Evolutionary conservation across 2,329 filamentous ascomycete species (phyloP), one percentile per base, ranked within the genome.

Genomic region (Colletotrichum destructivum): DNA sequence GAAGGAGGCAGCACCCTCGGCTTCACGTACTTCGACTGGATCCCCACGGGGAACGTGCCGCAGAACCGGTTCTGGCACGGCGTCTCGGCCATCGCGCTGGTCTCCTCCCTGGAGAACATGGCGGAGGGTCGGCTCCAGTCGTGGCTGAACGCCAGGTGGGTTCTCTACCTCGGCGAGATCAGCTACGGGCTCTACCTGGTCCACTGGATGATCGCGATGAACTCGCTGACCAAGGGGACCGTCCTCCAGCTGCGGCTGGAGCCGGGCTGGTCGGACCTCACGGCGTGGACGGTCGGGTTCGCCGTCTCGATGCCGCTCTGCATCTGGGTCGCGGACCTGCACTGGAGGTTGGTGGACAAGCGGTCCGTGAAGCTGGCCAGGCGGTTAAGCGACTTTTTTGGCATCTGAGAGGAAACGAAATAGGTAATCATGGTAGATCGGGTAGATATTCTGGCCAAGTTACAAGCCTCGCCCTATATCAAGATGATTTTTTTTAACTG

Each of bases 81-180:
- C 31, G 40, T 60, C 2, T 46, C 42, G 6, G 57, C 57, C 23
- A 46, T 46, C 2, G 31, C 26, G 42, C 11, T 60, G 4, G 57
- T 60, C 23, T 46, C 13, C 18, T 46, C 57, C 0, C 11, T 60
- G 3, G 57, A 60, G 23, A 52, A 52, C 23, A 52, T 52, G 23
- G 1, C 49, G 2, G 49, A 23, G 18, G 49, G 49, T 3, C 11
- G 9, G 15, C 49, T 52, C 6, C 21, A 60, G 42, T 47, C 16
- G 2, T 46, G 1, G 11, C 44, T 60, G 2, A 60, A 46, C n/a
- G 23, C 23, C 16, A 16, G 23, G 5, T 18, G 42, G 5, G 23
- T 60, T 1, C 42, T 46, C 6, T 60, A 60, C 16, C 57, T 60
- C 13, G 57, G 57, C 21, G 40, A 46, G 23, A 60, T 60, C 12